phyloP scores from a whole-genome alignment of 2,329 filamentous ascomycete genomes.

The Pleurostoma richardsiae region DNA sequence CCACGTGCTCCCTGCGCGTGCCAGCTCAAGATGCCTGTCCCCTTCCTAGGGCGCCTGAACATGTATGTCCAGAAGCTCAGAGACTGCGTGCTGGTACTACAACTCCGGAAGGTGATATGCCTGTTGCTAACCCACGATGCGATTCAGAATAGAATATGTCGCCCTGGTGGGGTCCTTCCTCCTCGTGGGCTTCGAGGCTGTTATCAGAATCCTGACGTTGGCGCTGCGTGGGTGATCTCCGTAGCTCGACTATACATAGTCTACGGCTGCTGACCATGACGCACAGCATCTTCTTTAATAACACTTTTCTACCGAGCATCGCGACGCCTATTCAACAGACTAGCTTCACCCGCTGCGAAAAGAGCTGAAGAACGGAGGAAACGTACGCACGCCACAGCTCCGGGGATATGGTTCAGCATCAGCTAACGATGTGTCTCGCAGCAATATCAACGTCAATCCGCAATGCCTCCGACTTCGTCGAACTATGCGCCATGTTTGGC shows the following conservation, averaged over 20 bases:
- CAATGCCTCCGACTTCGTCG: conserved; percentile 85
- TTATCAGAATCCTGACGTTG: conserved; percentile 82
- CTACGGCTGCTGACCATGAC: conserved; percentile 7
- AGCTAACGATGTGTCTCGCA: conserved; percentile 34
- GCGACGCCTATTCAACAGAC: conserved; percentile 73
- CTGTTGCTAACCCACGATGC: neutral
- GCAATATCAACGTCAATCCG: conserved; percentile 72
- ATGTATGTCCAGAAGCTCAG: conserved; percentile 32
- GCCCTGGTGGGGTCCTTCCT: conserved; percentile 80
- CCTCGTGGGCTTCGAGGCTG: conserved; percentile 74
- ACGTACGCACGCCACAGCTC: conserved; percentile 29
- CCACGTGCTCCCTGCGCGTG: neutral
- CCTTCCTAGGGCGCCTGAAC: conserved; percentile 47
- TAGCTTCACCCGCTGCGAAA: conserved; percentile 66
- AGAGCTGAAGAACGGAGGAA: conserved; percentile 65
- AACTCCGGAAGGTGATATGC: neutral
- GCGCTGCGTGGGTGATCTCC: conserved; percentile 63
- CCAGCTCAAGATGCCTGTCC: conserved; percentile 39
- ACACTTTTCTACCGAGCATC: conserved; percentile 78
- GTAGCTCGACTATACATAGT: conserved; percentile 1
- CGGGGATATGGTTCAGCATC: no score
- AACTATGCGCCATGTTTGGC: conserved; percentile 86
- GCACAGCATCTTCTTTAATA: conserved; percentile 70
- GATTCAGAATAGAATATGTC: conserved; percentile 72
- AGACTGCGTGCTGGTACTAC: neutral